Base-by-base conservation (phyloP, 345 rosid genomes). In the Toxicodendron radicans region DNA sequence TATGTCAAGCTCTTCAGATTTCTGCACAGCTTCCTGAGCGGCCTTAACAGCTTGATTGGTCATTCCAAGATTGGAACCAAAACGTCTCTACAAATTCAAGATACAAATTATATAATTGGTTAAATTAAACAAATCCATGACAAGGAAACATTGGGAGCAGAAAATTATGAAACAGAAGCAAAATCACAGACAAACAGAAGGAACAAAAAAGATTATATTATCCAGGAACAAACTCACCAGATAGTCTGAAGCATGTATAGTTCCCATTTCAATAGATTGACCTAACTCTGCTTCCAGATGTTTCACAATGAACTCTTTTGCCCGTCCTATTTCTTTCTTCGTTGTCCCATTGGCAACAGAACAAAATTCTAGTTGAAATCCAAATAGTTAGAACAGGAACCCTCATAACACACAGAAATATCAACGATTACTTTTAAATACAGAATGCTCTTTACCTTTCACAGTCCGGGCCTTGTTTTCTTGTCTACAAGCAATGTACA, bases 11-110 rank as follows among this genome's bases (percentile, higher is more conserved):
- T 78, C 85, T 73, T 87, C 88, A 63, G 88, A 83, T 70, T 87
- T 87, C 79, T 78, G 81, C 38, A 84, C 88, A 43, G 83, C 85
- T 72, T 84, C 90, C 71, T 87, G 88, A 49, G 90, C 90, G 33
- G 90, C 90, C 85, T 84, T 87, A 66, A 87, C 82, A 43, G 81
- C 90, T 83, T 84, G 85, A 70, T 87, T 83, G 46, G 79, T 81
- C 88, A 87, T 83, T 74, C 87, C 88, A 77, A 87, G 88, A 57
- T 82, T 81, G 38, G 90, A 87, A 70, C 90, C 84, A 68, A 87
- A 84, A 4, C 88, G 90, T 78, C 88, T 87, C 88, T 87, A 27
- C 51, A 66, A 58, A 45, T 63, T 38, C 67, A 70, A 63, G 70
- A 45, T 65, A 52, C 23, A 68, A 68, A 43, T 43, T 6, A 54